Evolutionary conservation across 495 filamentous ascomycete species (phyloP).

Genomic region (Xylaria cubensis): DNA sequence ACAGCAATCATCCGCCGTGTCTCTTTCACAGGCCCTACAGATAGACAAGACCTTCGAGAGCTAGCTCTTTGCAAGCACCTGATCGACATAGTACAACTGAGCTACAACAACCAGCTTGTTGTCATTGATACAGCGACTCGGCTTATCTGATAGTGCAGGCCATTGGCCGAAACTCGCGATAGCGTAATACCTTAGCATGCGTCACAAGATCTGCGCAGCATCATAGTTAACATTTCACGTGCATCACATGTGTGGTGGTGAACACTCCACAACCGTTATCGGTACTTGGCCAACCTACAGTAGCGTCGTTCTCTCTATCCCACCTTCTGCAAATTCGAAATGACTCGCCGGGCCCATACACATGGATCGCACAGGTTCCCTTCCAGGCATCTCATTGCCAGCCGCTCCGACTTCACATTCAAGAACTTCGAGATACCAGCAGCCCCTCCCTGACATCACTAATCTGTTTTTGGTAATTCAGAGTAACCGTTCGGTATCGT

Average conservation of each 20-base stretch:
- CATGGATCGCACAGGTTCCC: not conserved
- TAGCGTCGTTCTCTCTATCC: not conserved
- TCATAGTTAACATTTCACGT: constrained; percentile 26
- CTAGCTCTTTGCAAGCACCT: not conserved
- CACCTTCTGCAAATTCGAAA: constrained; percentile 1
- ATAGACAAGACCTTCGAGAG: constrained; percentile 3
- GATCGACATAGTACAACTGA: not conserved
- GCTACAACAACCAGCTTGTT: constrained; percentile 3
- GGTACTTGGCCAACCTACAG: not conserved
- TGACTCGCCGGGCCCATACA: not conserved
- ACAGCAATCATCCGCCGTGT: not conserved
- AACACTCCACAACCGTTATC: constrained; percentile 16
- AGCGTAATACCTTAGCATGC: constrained; percentile 11
- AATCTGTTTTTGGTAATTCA: not conserved
- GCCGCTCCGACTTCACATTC: not conserved
- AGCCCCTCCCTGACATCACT: not conserved
- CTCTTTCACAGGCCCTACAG: not conserved
- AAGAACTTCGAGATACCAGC: not conserved
- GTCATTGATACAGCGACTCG: not conserved
- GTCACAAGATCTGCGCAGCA: constrained; percentile 24
- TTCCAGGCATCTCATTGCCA: constrained; percentile 1
- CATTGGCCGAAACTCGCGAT: constrained; percentile 11
- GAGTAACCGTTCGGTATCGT: not conserved
- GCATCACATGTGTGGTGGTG: constrained; percentile 17
- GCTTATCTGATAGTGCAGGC: not conserved